A percentile compares a stretch with the other conserved stretches of the same genome.
Conservation (phyloP, 495 filamentous ascomycete species). For the Tricharina praecox region DNA sequence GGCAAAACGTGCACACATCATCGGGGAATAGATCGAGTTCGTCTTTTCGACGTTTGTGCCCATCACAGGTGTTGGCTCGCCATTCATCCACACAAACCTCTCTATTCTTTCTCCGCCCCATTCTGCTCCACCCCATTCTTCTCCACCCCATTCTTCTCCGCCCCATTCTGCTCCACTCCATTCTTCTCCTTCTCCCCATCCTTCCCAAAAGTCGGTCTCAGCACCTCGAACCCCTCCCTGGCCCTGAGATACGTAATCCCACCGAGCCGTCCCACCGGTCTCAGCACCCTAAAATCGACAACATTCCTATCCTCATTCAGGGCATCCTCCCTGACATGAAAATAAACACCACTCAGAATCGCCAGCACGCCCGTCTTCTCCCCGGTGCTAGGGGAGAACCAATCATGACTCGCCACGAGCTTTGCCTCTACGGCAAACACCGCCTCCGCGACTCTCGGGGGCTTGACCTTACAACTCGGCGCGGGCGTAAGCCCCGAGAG, state of each 20-base stretch:
- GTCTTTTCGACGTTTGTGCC: too few relatives aligned
- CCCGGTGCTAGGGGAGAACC: constrained; percentile 51
- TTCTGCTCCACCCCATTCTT: constrained; percentile 2
- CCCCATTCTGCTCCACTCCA: constrained; percentile 31
- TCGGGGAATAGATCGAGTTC: too few relatives aligned
- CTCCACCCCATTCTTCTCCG: constrained; percentile 8
- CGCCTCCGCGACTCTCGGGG: constrained; percentile 60
- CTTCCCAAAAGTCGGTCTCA: background rate
- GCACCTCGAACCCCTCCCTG: background rate
- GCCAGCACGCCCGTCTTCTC: constrained; percentile 56
- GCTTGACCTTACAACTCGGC: constrained; percentile 46
- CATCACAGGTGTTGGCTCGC: too few relatives aligned
- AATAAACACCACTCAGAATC: constrained; percentile 67
- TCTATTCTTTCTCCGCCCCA: too few relatives aligned
- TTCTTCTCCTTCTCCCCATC: background rate
- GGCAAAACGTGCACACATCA: too few relatives aligned
- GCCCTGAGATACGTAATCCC: constrained; percentile 51
- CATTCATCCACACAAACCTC: too few relatives aligned
- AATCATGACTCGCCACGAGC: constrained; percentile 37
- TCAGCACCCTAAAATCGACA: constrained; percentile 52
- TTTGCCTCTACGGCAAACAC: constrained; percentile 68
- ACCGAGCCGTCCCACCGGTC: constrained; percentile 64
- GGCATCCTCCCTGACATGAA: constrained; percentile 83
- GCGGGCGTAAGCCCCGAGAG: constrained; percentile 59
- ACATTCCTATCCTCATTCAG: constrained; percentile 57